Conservation (phyloP, 2,329 filamentous ascomycete species). For the Parafenestella ontariensis region DNA sequence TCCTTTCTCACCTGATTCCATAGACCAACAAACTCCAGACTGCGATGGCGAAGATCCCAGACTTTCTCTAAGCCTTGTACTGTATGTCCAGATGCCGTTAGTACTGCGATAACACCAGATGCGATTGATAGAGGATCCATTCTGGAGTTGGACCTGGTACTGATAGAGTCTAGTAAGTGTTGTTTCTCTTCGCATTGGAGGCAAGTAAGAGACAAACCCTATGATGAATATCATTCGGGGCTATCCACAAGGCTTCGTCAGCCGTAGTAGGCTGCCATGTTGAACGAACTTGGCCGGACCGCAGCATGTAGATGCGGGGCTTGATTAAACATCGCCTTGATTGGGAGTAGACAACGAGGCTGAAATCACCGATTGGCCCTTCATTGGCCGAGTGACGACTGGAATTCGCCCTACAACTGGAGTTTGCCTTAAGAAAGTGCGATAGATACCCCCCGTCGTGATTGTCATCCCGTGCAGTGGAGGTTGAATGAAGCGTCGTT, state of each 20-base stretch:
- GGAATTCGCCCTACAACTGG: background rate
- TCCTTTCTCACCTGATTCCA: background rate
- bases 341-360: background rate
- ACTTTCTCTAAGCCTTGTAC: slow-evolving; percentile 9
- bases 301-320: background rate
- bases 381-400: background rate
- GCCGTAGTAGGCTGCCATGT: background rate
- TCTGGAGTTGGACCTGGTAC: background rate
- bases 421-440: too few species aligned
- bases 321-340: background rate
- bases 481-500: background rate
- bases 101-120: slow-evolving; percentile 7
- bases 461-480: background rate
- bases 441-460: too few species aligned
- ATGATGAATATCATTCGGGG: background rate
- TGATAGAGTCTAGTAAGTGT: background rate
- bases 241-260: background rate
- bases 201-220: background rate
- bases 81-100: slow-evolving; percentile 7
- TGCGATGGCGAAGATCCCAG: slow-evolving; percentile 7
- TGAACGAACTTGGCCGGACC: background rate
- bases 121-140: slow-evolving; percentile 8
- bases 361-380: background rate
- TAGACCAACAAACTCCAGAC: slow-evolving; percentile 4
- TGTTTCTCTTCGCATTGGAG: background rate